Base-by-base conservation (phyloP, 2,329 filamentous ascomycete genomes). In the Paracorniculantispora psalliotae region DNA sequence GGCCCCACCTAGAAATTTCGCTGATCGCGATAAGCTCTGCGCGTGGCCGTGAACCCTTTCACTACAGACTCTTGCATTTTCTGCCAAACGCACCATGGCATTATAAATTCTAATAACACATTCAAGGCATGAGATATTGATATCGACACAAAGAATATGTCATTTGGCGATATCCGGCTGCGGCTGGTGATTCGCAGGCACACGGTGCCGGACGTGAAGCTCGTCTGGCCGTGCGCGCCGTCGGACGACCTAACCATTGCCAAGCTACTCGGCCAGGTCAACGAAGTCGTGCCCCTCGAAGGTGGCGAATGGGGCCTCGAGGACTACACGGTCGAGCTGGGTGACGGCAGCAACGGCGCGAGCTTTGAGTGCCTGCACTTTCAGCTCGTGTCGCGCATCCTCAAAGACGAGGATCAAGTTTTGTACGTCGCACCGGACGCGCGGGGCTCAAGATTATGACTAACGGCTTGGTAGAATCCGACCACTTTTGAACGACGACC, bases 281-380 rank as follows among this genome's bases (percentile, higher is more conserved):
- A 96, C 72, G 84, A 90, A 46, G 81, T 89, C 17, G 77, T 97
- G 2, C 92, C 92, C 0, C 83, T 97, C 0, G 92, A 96, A 75
- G 86, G 87, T 59, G 80, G 81, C 43, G 80, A 91, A 61, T 96
- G 91, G 91, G 91, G 91, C 0, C 75, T 96, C 3, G 92, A 97
- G 67, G 91, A 97, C 70, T 97, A 97, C 72, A 83, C 83, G 9
- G 90, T 96, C 30, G 90, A 96, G 72, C 80, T 96, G 3, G 72
- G 73, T 21, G 79, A 81, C 58, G 66, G 68, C 28, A 51, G 23
- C 44, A 73, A 76, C 39, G 81, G 81, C n/a, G 77, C 73, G 19
- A 85, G 83, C 48, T 97, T 90, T 64, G 93, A 97, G 73, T 94
- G 91, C 66, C 75, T 97, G 59, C 93, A 97, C 74, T 97, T 91